Percentiles rank a stretch among this genome's conserved stretches.
Conservation (phyloP, 2,329 filamentous ascomycete genomes). For the Stagonosporopsis cucurbitacearum region DNA sequence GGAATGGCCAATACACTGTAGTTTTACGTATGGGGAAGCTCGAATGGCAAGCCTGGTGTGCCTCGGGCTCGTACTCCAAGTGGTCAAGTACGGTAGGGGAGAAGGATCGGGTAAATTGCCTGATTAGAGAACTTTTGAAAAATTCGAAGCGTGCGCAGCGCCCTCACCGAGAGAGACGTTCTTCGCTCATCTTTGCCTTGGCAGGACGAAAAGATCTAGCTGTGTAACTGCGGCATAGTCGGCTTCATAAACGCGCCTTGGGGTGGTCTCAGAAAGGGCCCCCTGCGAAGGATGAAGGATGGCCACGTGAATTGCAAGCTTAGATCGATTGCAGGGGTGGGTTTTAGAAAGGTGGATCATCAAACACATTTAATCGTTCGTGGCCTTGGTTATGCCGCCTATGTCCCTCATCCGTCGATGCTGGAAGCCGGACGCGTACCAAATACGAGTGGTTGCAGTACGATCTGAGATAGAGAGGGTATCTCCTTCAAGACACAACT, state of each 20-base stretch:
- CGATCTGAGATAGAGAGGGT: background rate
- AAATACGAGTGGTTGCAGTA: background rate
- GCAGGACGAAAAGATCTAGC: background rate
- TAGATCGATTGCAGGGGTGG: conserved; percentile 3
- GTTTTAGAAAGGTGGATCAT: background rate
- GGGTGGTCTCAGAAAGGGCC: background rate
- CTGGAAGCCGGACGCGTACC: background rate
- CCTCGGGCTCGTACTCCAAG: conserved; percentile 1
- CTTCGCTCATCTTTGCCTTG: background rate
- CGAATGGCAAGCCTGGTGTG: background rate
- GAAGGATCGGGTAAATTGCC: conserved; percentile 6
- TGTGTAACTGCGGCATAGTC: conserved; percentile 10
- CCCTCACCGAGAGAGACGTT: background rate
- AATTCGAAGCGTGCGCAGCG: background rate
- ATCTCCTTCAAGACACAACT: background rate
- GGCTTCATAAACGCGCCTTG: background rate
- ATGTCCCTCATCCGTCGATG: background rate
- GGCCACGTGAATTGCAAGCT: conserved; percentile 15
- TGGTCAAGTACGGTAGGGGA: background rate
- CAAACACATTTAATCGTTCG: background rate
- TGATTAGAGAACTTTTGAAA: background rate
- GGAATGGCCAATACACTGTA: background rate
- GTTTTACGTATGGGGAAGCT: background rate
- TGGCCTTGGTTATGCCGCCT: background rate
- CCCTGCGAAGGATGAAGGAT: conserved; percentile 10